Conservation (phyloP, 225 moss, liverwort and hornwort genomes). For the Straminergon stramineum region DNA sequence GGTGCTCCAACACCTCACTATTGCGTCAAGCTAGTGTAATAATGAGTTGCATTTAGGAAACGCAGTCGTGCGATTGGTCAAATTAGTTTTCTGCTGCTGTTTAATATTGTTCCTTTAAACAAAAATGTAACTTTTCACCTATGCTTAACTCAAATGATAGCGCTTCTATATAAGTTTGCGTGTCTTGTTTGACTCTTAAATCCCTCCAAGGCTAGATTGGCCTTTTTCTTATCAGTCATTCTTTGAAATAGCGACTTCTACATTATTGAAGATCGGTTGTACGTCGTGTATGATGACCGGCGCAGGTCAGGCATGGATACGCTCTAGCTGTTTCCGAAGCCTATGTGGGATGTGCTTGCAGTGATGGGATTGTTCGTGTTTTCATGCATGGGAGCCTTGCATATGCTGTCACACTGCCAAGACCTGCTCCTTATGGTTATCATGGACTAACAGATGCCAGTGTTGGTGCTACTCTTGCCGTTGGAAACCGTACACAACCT, state of each 20-base stretch:
- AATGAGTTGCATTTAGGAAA: neutral
- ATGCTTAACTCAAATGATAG: neutral
- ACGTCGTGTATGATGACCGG: neutral
- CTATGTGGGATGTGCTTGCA: constrained; percentile 76
- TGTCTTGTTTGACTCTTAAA: neutral
- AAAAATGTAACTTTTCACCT: neutral
- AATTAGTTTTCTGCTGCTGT: neutral
- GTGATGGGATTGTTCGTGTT: constrained; percentile 74
- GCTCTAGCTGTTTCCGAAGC: constrained; percentile 66
- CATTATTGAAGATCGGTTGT: constrained; percentile 1
- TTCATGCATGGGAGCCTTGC: constrained; percentile 68
- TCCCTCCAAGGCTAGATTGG: neutral
- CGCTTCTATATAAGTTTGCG: neutral
- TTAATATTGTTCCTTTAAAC: neutral
- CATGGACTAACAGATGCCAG: constrained; percentile 69
- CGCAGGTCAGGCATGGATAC: constrained; percentile 73
- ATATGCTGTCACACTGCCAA: constrained; percentile 63
- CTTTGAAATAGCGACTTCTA: neutral
- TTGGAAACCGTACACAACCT: constrained; percentile 53
- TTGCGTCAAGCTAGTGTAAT: neutral
- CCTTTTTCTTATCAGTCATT: neutral
- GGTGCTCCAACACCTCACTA: neutral
- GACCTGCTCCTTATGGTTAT: constrained; percentile 69
- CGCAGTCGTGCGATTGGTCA: neutral
- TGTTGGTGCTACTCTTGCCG: constrained; percentile 48